These are phyloP conservation scores for Malus hybrid DNA, from an alignment of 331 rosid species.

Conservation along the genomic window DNA sequence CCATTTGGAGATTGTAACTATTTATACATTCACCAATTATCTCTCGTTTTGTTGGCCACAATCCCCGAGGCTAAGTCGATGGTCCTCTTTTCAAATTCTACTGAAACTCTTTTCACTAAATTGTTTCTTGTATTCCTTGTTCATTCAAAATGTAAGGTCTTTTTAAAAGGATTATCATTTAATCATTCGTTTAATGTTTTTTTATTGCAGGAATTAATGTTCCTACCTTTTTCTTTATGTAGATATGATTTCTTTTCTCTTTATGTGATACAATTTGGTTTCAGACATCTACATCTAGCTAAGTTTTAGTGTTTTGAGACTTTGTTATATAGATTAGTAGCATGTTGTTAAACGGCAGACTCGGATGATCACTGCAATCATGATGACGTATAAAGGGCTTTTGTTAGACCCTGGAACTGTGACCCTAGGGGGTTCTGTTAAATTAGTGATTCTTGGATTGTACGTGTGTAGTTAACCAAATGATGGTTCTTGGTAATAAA, in stretches of 20 bases:
- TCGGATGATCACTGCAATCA: too few relatives aligned
- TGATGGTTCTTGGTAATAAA: neutral
- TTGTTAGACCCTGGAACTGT: neutral
- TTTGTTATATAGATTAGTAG: neutral
- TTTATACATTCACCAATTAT: neutral
- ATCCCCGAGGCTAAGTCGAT: neutral
- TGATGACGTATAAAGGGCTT: neutral
- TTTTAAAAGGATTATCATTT: neutral
- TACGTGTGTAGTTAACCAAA: neutral
- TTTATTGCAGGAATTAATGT: constrained; percentile 65
- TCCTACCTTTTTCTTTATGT: constrained; percentile 28
- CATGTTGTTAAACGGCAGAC: neutral
- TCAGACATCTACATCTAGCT: neutral
- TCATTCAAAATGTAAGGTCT: neutral
- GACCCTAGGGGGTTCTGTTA: neutral
- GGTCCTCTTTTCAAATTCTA: neutral
- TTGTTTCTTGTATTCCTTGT: neutral
- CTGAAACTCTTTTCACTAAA: neutral
- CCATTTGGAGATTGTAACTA: neutral
- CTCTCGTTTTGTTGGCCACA: neutral
- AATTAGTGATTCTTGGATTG: neutral
- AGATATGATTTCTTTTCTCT: neutral
- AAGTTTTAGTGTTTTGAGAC: neutral
- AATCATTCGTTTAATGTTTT: neutral
- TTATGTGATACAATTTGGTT: neutral